Conservation (phyloP, 768 basidiomycete genomes). For the Dacryopinax spathularia region DNA sequence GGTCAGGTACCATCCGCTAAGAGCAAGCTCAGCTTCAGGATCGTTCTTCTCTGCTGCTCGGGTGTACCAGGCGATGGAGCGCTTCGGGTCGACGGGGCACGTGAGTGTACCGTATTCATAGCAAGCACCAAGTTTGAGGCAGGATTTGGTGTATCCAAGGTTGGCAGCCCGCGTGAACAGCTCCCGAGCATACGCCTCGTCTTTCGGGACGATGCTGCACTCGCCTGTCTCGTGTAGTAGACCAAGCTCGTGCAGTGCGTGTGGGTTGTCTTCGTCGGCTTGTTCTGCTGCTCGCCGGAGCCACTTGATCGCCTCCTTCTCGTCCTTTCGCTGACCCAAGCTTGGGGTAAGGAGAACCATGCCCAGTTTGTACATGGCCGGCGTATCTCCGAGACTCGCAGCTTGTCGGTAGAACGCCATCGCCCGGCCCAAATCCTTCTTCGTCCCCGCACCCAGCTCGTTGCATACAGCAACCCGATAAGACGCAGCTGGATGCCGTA, state of each 20-base stretch:
- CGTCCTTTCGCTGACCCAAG: slow-evolving; percentile 69
- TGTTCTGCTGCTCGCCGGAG: slow-evolving; percentile 88
- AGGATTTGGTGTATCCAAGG: slow-evolving; percentile 82
- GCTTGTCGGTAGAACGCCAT: slow-evolving; percentile 95
- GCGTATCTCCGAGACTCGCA: slow-evolving; percentile 87
- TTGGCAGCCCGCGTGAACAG: slow-evolving; percentile 84
- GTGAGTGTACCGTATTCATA: slow-evolving; percentile 83
- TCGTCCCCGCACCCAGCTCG: slow-evolving; percentile 93
- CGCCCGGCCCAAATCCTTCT: slow-evolving; percentile 73
- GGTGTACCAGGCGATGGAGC: slow-evolving; percentile 97
- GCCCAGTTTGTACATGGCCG: slow-evolving; percentile 99
- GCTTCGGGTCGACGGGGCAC: slow-evolving; percentile 82
- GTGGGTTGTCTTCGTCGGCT: slow-evolving; percentile 95
- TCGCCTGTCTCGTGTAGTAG: slow-evolving; percentile 59
- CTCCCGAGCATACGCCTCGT: slow-evolving; percentile 68
- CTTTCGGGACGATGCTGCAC: slow-evolving; percentile 55
- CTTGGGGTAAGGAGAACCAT: slow-evolving; percentile 83
- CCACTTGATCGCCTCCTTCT: slow-evolving; percentile 88
- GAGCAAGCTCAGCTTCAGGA: slow-evolving; percentile 82
- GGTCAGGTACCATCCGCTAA: slow-evolving; percentile 97
- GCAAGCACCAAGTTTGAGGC: slow-evolving; percentile 90
- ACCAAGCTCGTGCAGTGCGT: slow-evolving; percentile 92
- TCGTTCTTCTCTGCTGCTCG: slow-evolving; percentile 96
- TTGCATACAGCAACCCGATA: slow-evolving; percentile 98
- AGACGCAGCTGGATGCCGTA: slow-evolving; percentile 86